Base-by-base conservation (phyloP, 2,329 filamentous ascomycete species). In the Pseudogymnoascus destructans region DNA sequence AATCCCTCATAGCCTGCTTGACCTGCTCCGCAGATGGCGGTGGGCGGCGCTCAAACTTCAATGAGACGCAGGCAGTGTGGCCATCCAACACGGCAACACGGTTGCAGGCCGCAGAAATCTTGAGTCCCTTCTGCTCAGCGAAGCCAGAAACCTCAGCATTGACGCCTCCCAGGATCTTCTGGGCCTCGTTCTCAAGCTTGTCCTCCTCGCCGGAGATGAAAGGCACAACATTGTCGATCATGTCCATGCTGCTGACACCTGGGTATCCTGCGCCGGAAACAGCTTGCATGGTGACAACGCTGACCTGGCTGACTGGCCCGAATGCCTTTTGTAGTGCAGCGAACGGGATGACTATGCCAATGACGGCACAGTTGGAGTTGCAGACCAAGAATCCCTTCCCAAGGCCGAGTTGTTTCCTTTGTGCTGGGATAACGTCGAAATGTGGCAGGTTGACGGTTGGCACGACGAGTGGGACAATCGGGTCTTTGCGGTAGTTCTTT, bases 361-460 rank as follows among this genome's bases (percentile, higher is more conserved):
- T 95, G 68, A 96, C 92, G 59, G 92, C 92, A 74, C 93, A 98
- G 76, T 97, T 97, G 64, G 89, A 95, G 77, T 97, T 97, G 80
- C 92, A 97, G 61, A 96, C 89, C 35, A 97, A 75, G 75, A 97
- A 95, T 21, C 93, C 93, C 73, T 87, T 90, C 62, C 86, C 76
- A 46, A 95, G 77, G 25, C 76, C 75, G 71, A 87, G 81, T 42
- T 86, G 78, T 68, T 82, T 78, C 62, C 88, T 81, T 75, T 97
- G 92, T 73, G 95, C 85, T n/a, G 87, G 85, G 69, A 97, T 92
- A 61, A 96, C 79, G 68, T 86, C 81, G 66, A 96, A 80, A 73
- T 97, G 92, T 42, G 81, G 74, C 10, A 95, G 83, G 76, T 97
- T 97, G 71, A 97, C 91, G 17, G 90, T 95, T 1, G 93, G 93